Percentiles rank a stretch among this genome's conserved stretches.
Conservation (phyloP, 768 basidiomycete genomes). For the Suillus hirtellus region DNA sequence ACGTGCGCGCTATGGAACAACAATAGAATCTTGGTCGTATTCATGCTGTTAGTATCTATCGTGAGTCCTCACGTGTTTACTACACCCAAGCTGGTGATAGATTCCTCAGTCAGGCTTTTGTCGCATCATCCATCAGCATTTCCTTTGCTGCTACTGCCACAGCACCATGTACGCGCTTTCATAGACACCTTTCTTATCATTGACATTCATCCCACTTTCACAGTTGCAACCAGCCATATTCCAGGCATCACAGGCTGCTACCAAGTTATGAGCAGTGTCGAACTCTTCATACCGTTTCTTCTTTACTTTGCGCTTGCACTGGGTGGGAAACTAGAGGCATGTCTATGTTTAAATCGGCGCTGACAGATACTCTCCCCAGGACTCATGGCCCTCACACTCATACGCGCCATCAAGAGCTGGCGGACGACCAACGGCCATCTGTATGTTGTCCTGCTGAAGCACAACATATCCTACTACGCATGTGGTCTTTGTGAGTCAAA, state of each 20-base stretch:
- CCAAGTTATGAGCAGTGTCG: background rate
- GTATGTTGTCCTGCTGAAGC: background rate
- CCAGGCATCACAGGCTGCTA: background rate
- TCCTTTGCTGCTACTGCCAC: background rate
- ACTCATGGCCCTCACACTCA: background rate
- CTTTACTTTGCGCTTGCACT: background rate
- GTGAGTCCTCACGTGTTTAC: background rate
- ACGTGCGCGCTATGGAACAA: conserved; percentile 1
- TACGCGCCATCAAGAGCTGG: background rate
- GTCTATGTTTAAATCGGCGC: background rate
- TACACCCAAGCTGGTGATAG: background rate
- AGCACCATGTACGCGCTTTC: conserved; percentile 1
- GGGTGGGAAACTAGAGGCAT: background rate
- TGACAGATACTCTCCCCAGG: background rate
- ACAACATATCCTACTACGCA: background rate
- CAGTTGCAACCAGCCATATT: background rate
- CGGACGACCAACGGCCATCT: background rate
- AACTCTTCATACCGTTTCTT: background rate
- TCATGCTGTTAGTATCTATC: background rate
- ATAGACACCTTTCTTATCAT: background rate
- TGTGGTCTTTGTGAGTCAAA: background rate
- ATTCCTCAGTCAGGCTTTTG: background rate
- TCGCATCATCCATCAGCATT: background rate
- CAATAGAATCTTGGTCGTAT: background rate
- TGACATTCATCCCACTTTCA: background rate